Conservation (phyloP, 169 alveolate species). For the Plasmodium billcollinsi region DNA sequence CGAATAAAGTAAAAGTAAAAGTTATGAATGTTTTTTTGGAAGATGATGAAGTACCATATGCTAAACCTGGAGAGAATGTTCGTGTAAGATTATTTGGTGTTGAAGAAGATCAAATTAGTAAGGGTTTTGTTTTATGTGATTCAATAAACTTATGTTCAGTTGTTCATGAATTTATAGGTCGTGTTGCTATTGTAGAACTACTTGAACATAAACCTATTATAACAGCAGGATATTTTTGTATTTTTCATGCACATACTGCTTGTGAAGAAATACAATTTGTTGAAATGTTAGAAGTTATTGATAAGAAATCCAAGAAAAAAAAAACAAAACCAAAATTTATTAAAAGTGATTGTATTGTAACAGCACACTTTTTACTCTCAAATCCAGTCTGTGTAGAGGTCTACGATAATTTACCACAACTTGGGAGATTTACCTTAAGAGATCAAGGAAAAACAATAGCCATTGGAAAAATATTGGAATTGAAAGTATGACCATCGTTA, state of each 20-base stretch:
- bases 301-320: slow-evolving; percentile 86
- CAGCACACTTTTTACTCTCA: slow-evolving; percentile 87
- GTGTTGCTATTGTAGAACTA: slow-evolving; percentile 92
- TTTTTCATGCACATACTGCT: slow-evolving; percentile 91
- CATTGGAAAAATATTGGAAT: slow-evolving; percentile 87
- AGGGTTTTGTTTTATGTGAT: slow-evolving; percentile 97
- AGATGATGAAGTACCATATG: slow-evolving; percentile 91
- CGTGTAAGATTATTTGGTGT: slow-evolving; percentile 90
- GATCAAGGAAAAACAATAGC: slow-evolving; percentile 96
- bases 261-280: slow-evolving; percentile 90
- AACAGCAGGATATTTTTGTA: slow-evolving; percentile 96
- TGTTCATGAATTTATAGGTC: slow-evolving; percentile 92
- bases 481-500: neutral
- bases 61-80: slow-evolving; percentile 94
- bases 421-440: slow-evolving; percentile 97
- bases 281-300: slow-evolving; percentile 83
- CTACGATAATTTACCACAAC: slow-evolving; percentile 90
- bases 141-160: slow-evolving; percentile 93
- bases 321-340: slow-evolving; percentile 89
- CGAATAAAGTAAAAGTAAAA: slow-evolving; percentile 90
- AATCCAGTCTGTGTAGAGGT: slow-evolving; percentile 94
- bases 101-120: slow-evolving; percentile 94
- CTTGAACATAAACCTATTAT: slow-evolving; percentile 94
- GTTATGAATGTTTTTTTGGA: slow-evolving; percentile 89
- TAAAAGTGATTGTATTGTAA: slow-evolving; percentile 87